A percentile compares a stretch with the other conserved stretches of the same genome.
Evolutionary conservation across 345 rosid species (phyloP).

Genomic region (Crucihimalaya himalaica): DNA sequence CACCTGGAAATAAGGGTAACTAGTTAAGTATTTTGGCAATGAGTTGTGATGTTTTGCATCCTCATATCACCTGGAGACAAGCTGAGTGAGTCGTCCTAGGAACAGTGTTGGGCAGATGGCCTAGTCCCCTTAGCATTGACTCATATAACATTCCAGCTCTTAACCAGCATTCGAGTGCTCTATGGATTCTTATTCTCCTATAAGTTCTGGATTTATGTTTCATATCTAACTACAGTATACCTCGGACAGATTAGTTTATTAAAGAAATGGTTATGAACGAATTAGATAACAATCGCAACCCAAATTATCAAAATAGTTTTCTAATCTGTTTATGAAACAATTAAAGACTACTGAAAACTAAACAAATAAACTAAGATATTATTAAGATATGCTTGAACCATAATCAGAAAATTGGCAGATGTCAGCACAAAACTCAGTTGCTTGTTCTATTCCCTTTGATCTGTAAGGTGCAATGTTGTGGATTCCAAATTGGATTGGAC

Average conservation of each 20-base stretch:
- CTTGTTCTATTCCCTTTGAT: conserved; percentile 79
- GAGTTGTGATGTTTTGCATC: no score
- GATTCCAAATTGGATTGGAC: conserved; percentile 54
- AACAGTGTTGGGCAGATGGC: no score
- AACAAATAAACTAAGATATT: neutral
- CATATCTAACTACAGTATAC: neutral
- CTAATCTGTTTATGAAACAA: neutral
- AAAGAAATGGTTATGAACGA: neutral
- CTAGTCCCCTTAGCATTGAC: no score
- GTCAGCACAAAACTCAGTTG: conserved; percentile 48
- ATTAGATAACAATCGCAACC: neutral
- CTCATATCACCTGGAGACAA: no score
- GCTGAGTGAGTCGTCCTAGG: no score
- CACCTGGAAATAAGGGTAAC: no score
- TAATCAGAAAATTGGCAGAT: conserved; percentile 20
- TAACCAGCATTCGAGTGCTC: no score
- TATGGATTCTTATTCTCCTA: no score
- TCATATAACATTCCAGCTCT: no score
- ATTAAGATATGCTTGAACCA: conserved; percentile 34
- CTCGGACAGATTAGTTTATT: no score
- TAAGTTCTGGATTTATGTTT: no score
- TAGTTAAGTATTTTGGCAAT: no score
- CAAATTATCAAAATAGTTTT: neutral
- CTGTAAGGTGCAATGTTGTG: conserved; percentile 80
- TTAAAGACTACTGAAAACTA: neutral